A percentile compares a stretch with the other conserved stretches of the same genome.
These are phyloP conservation scores for Monilinia aucupariae DNA, from an alignment of 2,329 filamentous ascomycete species.

Conservation along the genomic window DNA sequence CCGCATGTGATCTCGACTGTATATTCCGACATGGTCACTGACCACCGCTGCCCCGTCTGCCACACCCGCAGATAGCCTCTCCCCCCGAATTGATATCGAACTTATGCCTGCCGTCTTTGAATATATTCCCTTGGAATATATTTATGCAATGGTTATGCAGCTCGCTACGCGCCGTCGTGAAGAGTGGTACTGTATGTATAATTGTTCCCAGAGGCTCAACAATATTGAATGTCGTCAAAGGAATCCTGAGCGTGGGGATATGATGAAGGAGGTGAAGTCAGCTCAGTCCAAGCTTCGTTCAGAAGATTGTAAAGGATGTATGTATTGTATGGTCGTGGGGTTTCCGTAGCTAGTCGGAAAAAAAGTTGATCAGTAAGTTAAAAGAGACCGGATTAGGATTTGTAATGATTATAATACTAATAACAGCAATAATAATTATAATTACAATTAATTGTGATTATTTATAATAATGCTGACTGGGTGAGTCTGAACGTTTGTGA, in stretches of 20 bases:
- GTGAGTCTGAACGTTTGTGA: neutral
- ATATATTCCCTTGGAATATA: neutral
- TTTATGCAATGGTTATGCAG: neutral
- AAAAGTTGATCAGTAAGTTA: slow-evolving; percentile 1
- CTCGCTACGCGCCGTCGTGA: neutral
- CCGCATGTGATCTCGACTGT: slow-evolving; percentile 29
- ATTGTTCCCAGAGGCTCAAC: neutral
- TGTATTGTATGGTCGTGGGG: neutral
- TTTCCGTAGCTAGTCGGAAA: neutral
- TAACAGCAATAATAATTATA: neutral
- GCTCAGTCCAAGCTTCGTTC: neutral
- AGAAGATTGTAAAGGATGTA: too few relatives aligned
- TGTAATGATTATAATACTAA: too few relatives aligned
- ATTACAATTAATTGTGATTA: too few relatives aligned
- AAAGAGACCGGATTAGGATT: too few relatives aligned
- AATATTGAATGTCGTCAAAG: neutral
- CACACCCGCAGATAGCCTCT: neutral
- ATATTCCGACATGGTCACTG: slow-evolving; percentile 11
- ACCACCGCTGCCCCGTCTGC: neutral
- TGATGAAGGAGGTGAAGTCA: neutral
- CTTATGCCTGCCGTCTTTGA: neutral
- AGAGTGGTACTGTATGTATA: neutral
- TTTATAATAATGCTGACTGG: too few relatives aligned
- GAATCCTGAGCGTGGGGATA: neutral
- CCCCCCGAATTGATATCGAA: neutral